Percentiles rank a stretch among this genome's conserved stretches.
These are phyloP conservation scores for Metschnikowia rubicola DNA, from an alignment of 805 yeast species.

Conservation along the genomic window DNA sequence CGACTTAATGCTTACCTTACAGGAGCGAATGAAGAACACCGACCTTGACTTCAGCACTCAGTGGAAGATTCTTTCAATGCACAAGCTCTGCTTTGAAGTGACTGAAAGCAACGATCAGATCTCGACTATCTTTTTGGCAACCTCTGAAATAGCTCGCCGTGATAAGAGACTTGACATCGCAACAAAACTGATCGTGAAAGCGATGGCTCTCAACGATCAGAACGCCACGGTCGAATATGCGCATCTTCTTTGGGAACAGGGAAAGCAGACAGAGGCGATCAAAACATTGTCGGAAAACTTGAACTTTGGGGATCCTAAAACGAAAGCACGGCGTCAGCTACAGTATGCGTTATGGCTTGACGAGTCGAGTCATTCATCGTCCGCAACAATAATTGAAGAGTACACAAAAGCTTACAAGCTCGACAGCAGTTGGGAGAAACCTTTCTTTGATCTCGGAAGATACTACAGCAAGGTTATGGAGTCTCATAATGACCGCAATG, in stretches of 20 bases:
- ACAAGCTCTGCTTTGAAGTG: constrained; percentile 44
- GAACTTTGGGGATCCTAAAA: constrained; percentile 15
- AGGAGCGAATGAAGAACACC: constrained; percentile 30
- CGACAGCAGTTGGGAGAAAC: constrained; percentile 67
- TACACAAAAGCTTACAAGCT: constrained; percentile 57
- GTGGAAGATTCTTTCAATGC: constrained; percentile 56
- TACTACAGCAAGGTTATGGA: constrained; percentile 78
- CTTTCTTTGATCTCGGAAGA: constrained; percentile 75
- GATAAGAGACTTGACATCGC: constrained; percentile 71
- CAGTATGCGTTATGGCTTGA: constrained; percentile 89
- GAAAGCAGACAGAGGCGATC: constrained; percentile 82
- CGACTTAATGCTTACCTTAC: constrained; percentile 21
- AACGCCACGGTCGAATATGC: constrained; percentile 73
- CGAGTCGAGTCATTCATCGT: constrained; percentile 75
- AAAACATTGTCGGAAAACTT: constrained; percentile 51
- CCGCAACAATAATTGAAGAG: constrained; percentile 66
- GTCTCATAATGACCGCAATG: constrained; percentile 49
- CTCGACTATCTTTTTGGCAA: constrained; percentile 50
- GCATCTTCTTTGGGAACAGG: constrained; percentile 82
- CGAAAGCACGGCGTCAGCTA: constrained; percentile 51
- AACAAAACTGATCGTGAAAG: constrained; percentile 61
- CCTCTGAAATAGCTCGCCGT: constrained; percentile 64
- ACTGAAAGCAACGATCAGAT: constrained; percentile 34
- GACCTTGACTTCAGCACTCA: constrained; percentile 53
- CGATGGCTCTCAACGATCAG: constrained; percentile 40